These are phyloP conservation scores for Cryptomeria japonica DNA, from an alignment of 75 land plant genomes.

Conservation along the genomic window DNA sequence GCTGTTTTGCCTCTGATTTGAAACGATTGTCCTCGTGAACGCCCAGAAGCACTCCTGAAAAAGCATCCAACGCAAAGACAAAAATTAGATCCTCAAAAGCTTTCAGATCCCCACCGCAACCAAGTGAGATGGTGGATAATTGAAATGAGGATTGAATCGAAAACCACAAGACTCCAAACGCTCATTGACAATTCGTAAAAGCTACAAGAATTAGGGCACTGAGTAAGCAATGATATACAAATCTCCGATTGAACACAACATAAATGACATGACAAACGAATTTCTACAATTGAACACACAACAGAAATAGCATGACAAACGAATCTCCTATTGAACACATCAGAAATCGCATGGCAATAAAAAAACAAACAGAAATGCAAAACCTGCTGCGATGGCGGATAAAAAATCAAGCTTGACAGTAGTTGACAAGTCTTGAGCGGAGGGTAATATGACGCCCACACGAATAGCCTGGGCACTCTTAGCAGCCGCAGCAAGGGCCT, in stretches of 20 bases:
- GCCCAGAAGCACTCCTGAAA: constrained; percentile 72
- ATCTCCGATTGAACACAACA: background rate
- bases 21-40: constrained; percentile 79
- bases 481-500: constrained; percentile 75
- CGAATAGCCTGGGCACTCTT: constrained; percentile 79
- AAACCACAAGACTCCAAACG: background rate
- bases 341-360: constrained; percentile 4
- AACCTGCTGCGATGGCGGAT: constrained; percentile 75
- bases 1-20: constrained; percentile 78
- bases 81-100: background rate
- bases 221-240: background rate
- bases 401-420: constrained; percentile 59
- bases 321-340: background rate
- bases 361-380: background rate
- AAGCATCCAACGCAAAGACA: background rate
- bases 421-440: constrained; percentile 30
- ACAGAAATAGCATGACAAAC: background rate
- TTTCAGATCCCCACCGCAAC: background rate
- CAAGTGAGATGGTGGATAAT: background rate
- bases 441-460: constrained; percentile 65
- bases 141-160: background rate
- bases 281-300: background rate
- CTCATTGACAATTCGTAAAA: background rate
- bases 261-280: background rate
- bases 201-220: background rate